A percentile compares a stretch with the other conserved stretches of the same genome.
phyloP scores from a whole-genome alignment of 208 protist genomes.

The Leishmania major region DNA sequence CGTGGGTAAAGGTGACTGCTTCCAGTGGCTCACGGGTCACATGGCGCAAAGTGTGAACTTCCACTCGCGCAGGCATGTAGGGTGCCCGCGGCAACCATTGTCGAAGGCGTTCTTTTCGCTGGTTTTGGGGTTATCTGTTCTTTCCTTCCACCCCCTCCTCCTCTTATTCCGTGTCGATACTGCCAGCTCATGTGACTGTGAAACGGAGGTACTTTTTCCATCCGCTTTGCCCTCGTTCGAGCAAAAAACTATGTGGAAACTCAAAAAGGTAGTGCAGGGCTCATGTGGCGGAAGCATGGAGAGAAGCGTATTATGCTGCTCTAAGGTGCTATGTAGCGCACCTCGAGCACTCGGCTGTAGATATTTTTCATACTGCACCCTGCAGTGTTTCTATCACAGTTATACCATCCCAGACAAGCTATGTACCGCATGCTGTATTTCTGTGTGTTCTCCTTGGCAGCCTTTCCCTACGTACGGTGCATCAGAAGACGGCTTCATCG shows the following conservation, averaged over 20 bases:
- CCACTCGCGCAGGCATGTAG: not conserved
- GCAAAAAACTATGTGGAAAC: not conserved
- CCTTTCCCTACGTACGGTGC: not conserved
- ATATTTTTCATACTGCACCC: not conserved
- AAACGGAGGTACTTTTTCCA: not conserved
- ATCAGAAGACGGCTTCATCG: not conserved
- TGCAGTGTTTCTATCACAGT: not conserved
- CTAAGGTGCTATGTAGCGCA: not conserved
- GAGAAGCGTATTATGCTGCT: not conserved
- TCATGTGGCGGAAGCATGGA: not conserved
- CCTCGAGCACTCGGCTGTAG: not conserved
- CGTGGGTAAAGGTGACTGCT: not conserved
- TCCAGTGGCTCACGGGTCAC: constrained; percentile 6
- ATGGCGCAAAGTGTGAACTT: not conserved
- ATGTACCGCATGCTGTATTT: not conserved
- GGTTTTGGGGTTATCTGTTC: not conserved
- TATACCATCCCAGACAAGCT: not conserved
- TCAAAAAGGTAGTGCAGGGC: not conserved
- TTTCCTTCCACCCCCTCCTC: not conserved
- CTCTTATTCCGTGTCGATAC: not conserved
- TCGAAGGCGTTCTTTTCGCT: not conserved
- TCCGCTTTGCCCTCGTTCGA: not conserved
- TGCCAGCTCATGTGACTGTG: not conserved
- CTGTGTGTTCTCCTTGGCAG: not conserved
- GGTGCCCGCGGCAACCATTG: not conserved